Evolutionary conservation across 106 monocot species (phyloP), one percentile per base, ranked within the genome.

Genomic region (Acanthochlamys bracteata): DNA sequence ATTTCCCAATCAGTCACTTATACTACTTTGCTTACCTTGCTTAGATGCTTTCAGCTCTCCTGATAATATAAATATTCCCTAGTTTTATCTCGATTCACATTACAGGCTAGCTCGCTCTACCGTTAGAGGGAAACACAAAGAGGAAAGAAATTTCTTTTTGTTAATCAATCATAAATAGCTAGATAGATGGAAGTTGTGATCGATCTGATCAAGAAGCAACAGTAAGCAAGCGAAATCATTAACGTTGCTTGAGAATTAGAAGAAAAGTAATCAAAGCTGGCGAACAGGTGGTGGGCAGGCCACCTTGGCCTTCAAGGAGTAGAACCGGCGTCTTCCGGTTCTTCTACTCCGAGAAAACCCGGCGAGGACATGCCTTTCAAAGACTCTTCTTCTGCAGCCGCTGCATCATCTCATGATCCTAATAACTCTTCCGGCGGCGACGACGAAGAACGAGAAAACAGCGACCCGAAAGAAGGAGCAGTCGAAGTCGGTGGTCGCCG

Each of bases 241-340:
- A 9, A 1, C 2, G 3, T 49, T 4, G 49, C 49, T 49, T 9
- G 13, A 60, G 60, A 60, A 17, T 7, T 6, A 33, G 33, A 33
- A 33, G 22, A 22, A 42, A 63, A 7, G 0, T 41, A 0, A 20
- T 6, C 14, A 20, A 63, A 0, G 33, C 41, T 69, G 68, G 68
- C 68, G 43, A 69, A 58, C 57, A 40, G 42, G 16, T 69, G 68
- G 68, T 69, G 68, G 68, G 2, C 57, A 8, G 68, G 68, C 7
- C 57, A 57, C 16, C n/a, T 58, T 20, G 68, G 68, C 17, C 68
- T 69, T 24, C 25, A 56, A 1, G 25, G 47, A 66, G 65, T 15
- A 3, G 49, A 22, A 41, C 41, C 27, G 39, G 39, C 16, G 2
- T 20, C 27, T 7, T 16, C 20, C 42, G 49, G 49, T 49, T 14